Base-by-base conservation (phyloP, 257 asterid species). In the Verbascum thapsus region DNA sequence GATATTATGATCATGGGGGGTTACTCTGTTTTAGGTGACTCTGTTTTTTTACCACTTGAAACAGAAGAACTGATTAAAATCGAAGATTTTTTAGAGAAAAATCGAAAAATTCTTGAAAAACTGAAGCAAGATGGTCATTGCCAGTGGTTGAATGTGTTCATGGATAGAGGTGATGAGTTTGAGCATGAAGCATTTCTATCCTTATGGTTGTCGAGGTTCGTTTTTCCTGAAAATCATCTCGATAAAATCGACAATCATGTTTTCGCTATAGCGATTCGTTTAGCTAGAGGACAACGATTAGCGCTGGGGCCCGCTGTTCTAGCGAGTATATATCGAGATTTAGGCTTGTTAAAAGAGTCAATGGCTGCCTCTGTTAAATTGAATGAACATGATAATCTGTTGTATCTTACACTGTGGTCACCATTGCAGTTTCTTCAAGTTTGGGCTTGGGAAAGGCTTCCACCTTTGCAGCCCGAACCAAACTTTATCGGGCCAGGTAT, bases 381-480 rank as follows among this genome's bases (percentile, higher is more conserved):
- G 13, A 18, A n/a, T 12, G 67, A 37, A 16, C 35, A 20, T n/a
- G 53, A 61, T 9, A 48, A 43, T 39, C 7, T 37, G 47, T 59
- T 72, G 13, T 76, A 8, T 10, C 13, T 74, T 6, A 40, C 52
- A 6, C 66, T 76, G 41, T 70, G 76, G 69, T 64, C 75, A 3
- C 81, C 82, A 3, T 17, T 78, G 34, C 53, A 56, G 7, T 34
- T 78, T 2, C 74, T 82, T 54, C 81, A 82, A 67, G 66, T 76
- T 44, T 82, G 85, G 88, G 77, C 66, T 8, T 82, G 85, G 85
- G 88, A 82, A 51, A 74, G 88, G 60, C 47, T 76, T 13, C 6
- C 48, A 5, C 10, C 67, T 11, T 50, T 82, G 39, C 68, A 11
- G 61, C 83, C 78, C 9, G 8, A 53, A 20, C 72, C 74, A 4